Evolutionary conservation across 164 flowering plant genomes (phyloP).

Genomic region (Macadamia integrifolia): DNA sequence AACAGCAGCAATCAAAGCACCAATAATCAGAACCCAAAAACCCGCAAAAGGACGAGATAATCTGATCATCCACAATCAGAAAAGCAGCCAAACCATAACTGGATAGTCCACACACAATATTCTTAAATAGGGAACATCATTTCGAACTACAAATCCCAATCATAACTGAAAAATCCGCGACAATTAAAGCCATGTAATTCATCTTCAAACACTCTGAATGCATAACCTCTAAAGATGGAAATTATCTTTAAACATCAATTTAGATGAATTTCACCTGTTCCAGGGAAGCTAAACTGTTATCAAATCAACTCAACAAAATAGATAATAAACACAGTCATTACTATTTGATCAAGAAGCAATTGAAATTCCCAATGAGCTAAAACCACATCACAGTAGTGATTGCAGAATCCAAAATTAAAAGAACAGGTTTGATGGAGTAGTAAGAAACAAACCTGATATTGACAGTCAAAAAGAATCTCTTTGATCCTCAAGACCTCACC

Average conservation of each 20-base stretch:
- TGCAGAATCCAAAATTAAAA: neutral
- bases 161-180: neutral
- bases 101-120: neutral
- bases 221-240: slow-evolving; percentile 4
- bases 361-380: neutral
- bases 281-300: neutral
- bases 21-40: neutral
- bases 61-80: neutral
- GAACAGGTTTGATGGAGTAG: neutral
- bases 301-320: neutral
- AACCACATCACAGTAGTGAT: neutral
- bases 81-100: neutral
- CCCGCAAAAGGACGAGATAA: neutral
- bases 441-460: slow-evolving; percentile 51
- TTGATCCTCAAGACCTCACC: slow-evolving; percentile 82
- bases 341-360: neutral
- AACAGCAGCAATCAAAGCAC: slow-evolving; percentile 12
- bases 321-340: neutral
- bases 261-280: neutral
- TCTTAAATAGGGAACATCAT: neutral
- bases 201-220: neutral
- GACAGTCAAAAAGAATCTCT: slow-evolving; percentile 40
- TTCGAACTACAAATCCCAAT: neutral
- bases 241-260: neutral
- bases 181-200: neutral